Base-by-base conservation (phyloP, 2,329 filamentous ascomycete species). In the Periconia sp. region DNA sequence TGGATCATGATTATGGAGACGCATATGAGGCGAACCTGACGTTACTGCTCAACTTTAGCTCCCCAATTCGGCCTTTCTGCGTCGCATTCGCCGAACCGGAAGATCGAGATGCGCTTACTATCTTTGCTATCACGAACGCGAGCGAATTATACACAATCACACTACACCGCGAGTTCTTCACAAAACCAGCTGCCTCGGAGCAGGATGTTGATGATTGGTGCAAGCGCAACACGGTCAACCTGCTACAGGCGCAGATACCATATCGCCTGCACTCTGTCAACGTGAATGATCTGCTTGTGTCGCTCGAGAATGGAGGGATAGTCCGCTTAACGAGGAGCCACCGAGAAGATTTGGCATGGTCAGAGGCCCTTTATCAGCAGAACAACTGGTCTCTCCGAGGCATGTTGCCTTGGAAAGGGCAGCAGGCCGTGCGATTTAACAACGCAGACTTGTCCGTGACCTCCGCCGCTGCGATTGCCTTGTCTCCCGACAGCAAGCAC, bases 141-240 rank as follows among this genome's bases (percentile, higher is more conserved):
- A 88, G 86, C 62, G 84, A 89, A 52, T 78, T 99, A 13, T 92
- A 92, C 72, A 91, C 89, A 10, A 79, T 99, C 54, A 87, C 81
- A n/a, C 72, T 99, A 36, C 85, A 87, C 46, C 87, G 88, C 21
- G 89, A 94, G 56, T 87, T 89, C 63, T 95, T 97, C 68, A 80
- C 85, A 47, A 85, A 84, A 66, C 78, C 80, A 46, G 77, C 80
- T 1, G 83, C 83, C 15, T 82, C 86, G 12, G 89, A 95, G 54
- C 82, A 86, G 37, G 86, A 87, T 43, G 74, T 91, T n/a, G 79
- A 79, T 23, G 87, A 91, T 40, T 84, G 86, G 69, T 92, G 86
- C 74, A 92, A 89, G 71, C 81, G 84, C 7, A 88, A 84, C 65
- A 71, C 82, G 28, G 86, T 90, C 5, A 81, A 85, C n/a, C 83